Percentiles rank a stretch among this genome's conserved stretches.
Conservation (phyloP, 2,329 filamentous ascomycete species). For the Cercospora berteroae region DNA sequence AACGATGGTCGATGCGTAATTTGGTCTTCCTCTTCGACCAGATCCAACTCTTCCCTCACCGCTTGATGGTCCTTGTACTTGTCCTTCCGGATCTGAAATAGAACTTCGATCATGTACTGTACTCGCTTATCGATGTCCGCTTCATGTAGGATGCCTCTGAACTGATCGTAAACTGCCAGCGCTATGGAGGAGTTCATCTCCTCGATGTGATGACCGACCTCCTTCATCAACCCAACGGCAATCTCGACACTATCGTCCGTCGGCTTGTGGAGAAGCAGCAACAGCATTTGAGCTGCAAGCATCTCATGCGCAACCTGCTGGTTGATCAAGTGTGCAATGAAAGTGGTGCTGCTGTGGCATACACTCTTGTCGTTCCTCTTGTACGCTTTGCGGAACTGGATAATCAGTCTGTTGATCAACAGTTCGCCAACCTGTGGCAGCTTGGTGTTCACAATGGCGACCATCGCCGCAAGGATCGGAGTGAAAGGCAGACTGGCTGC, state of each 20-base stretch:
- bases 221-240: conserved; percentile 86
- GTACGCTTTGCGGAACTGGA: conserved; percentile 94
- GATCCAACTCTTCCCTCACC: conserved; percentile 85
- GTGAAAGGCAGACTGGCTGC: conserved; percentile 94
- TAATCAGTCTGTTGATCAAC: conserved; percentile 76
- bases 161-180: conserved; percentile 90
- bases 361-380: conserved; percentile 96
- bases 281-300: conserved; percentile 84
- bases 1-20: conserved; percentile 85
- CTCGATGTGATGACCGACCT: conserved; percentile 90
- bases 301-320: conserved; percentile 95
- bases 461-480: conserved; percentile 93
- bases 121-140: conserved; percentile 95
- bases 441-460: conserved; percentile 95
- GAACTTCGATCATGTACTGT: conserved; percentile 98
- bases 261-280: conserved; percentile 89
- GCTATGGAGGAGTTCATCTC: conserved; percentile 91
- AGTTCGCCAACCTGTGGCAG: conserved; percentile 91
- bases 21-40: conserved; percentile 97
- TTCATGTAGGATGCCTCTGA: conserved; percentile 91
- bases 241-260: conserved; percentile 98
- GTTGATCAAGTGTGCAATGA: conserved; percentile 92
- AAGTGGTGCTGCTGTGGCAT: conserved; percentile 87
- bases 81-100: conserved; percentile 95
- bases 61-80: conserved; percentile 93